phyloP scores from a whole-genome alignment of 1,139 yeast species.

The Suhomyces anneliseae region DNA sequence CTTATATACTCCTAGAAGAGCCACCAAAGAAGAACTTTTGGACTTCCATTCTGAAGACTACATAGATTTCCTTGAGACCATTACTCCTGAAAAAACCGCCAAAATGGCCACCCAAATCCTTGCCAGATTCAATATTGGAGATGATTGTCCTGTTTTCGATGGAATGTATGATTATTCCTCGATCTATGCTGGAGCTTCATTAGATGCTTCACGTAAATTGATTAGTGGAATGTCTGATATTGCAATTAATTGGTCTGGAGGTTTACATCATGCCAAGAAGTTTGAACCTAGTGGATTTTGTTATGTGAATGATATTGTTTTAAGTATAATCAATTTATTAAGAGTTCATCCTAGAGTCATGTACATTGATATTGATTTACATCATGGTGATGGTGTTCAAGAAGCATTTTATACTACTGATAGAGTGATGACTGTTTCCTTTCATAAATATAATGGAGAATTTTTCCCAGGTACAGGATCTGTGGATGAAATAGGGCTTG shows the following conservation, averaged over 20 bases:
- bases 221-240: conserved; percentile 86
- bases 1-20: conserved; percentile 76
- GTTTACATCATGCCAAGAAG: conserved; percentile 95
- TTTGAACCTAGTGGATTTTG: conserved; percentile 94
- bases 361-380: conserved; percentile 92
- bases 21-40: conserved; percentile 73
- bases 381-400: conserved; percentile 98
- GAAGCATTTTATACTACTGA: conserved; percentile 96
- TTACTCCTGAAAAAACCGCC: conserved; percentile 77
- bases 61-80: conserved; percentile 71
- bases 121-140: conserved; percentile 88
- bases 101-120: conserved; percentile 56
- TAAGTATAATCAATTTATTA: conserved; percentile 78
- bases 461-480: conserved; percentile 97
- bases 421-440: conserved; percentile 91
- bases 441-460: conserved; percentile 93
- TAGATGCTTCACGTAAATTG: conserved; percentile 88
- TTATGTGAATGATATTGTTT: conserved; percentile 90
- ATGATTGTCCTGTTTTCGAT: conserved; percentile 96
- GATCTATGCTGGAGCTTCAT: conserved; percentile 86
- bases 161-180: conserved; percentile 88
- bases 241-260: conserved; percentile 97
- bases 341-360: conserved; percentile 88
- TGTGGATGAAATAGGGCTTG: conserved; percentile 82
- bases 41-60: conserved; percentile 90